These are phyloP conservation scores for Eucalyptus curtisii DNA, from an alignment of 345 rosid genomes.

Conservation along the genomic window DNA sequence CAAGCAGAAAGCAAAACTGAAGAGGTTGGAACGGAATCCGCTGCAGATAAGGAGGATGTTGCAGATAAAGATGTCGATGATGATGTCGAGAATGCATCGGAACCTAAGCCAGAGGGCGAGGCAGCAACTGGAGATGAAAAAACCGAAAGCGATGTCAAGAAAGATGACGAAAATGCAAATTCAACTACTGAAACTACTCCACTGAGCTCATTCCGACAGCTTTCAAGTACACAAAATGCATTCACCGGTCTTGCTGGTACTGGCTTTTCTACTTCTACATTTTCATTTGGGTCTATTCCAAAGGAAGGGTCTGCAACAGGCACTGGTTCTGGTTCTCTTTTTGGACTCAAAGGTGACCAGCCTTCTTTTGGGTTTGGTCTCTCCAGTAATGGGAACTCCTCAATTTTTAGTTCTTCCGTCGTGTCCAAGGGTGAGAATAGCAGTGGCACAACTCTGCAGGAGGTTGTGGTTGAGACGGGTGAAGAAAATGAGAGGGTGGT, in stretches of 20 bases:
- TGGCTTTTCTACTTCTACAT: conserved; percentile 57
- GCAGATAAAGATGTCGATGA: conserved; percentile 6
- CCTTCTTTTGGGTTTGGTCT: conserved; percentile 43
- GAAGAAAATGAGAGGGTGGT: conserved; percentile 82
- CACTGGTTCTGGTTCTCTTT: conserved; percentile 9
- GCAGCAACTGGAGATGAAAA: conserved; percentile 16
- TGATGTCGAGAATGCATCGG: conserved; percentile 18
- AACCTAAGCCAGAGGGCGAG: conserved; percentile 21
- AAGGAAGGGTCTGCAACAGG: conserved; percentile 36
- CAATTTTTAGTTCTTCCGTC: conserved; percentile 36
- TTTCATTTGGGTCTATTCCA: conserved; percentile 50
- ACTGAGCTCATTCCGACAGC: conserved; percentile 86
- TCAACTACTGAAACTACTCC: conserved; percentile 28
- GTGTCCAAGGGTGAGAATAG: conserved; percentile 52
- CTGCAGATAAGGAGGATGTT: conserved; percentile 2
- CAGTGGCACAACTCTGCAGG: conserved; percentile 59
- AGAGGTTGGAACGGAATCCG: conserved; percentile 5
- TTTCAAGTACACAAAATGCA: conserved; percentile 89
- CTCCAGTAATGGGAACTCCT: conserved; percentile 47
- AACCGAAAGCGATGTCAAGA: conserved; percentile 18
- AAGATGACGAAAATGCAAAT: conserved; percentile 26
- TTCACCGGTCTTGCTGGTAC: conserved; percentile 92
- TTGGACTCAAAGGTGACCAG: conserved; percentile 25
- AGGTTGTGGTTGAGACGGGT: conserved; percentile 80
- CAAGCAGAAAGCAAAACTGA: conserved; percentile 1